Percentiles rank a stretch among this genome's conserved stretches.
Conservation (phyloP, 225 moss, liverwort and hornwort genomes). For the Straminergon stramineum region DNA sequence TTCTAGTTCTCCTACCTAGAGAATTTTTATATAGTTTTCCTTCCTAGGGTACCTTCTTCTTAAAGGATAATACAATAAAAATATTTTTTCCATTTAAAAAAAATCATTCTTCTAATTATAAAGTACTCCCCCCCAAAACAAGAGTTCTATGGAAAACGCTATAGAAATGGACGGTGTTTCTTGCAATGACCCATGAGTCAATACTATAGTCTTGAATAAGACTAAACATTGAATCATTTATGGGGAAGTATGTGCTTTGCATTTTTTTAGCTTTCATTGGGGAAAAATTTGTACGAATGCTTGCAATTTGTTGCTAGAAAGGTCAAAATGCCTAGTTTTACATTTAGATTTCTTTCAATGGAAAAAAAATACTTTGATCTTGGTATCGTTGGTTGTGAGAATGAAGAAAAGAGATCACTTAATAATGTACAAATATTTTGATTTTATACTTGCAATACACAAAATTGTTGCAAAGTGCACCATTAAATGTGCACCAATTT, state of each 20-base stretch:
- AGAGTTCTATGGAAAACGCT: no score
- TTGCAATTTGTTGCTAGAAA: neutral
- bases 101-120: no score
- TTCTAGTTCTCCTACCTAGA: no score
- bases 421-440: neutral
- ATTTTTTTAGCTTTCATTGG: neutral
- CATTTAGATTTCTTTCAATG: neutral
- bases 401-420: neutral
- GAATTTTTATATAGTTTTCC: no score
- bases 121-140: no score
- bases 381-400: neutral
- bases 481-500: neutral
- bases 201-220: neutral
- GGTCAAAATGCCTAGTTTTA: neutral
- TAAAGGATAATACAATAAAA: no score
- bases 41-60: no score
- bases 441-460: fast-evolving
- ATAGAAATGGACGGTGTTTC: no score
- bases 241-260: fast-evolving
- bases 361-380: neutral
- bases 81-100: no score
- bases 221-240: neutral
- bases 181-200: no score
- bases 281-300: neutral
- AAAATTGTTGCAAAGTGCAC: neutral